Percentiles rank a stretch among this genome's conserved stretches.
Evolutionary conservation across 2,329 filamentous ascomycete genomes (phyloP).

Genomic region (Bipolaris sorokiniana): DNA sequence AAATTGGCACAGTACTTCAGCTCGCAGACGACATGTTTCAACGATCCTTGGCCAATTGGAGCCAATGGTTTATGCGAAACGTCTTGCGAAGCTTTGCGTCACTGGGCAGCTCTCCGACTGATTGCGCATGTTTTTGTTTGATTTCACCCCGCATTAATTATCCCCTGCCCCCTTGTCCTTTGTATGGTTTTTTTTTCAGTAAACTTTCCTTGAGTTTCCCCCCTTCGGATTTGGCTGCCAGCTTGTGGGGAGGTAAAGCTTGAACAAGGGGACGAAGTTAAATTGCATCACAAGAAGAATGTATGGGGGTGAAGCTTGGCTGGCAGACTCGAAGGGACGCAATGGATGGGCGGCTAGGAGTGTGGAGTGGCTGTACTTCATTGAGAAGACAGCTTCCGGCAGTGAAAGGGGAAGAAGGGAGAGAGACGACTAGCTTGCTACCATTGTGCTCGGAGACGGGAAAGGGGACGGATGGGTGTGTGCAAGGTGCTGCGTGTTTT

Average conservation of each 20-base stretch:
- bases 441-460: constrained; percentile 29
- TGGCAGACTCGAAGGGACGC: constrained; percentile 29
- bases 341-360: constrained; percentile 30
- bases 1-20: constrained; percentile 31
- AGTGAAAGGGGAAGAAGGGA: constrained; percentile 18
- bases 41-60: constrained; percentile 23
- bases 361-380: constrained; percentile 13
- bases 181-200: constrained; percentile 24
- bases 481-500: constrained; percentile 11
- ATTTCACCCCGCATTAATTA: constrained; percentile 42
- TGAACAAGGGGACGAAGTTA: constrained; percentile 46
- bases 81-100: constrained; percentile 34
- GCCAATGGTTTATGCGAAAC: constrained; percentile 27
- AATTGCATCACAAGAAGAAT: constrained; percentile 40
- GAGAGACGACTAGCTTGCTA: constrained; percentile 32
- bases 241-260: constrained; percentile 51
- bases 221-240: constrained; percentile 49
- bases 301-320: constrained; percentile 19
- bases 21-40: constrained; percentile 28
- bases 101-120: constrained; percentile 34
- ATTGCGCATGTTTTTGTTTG: constrained; percentile 42
- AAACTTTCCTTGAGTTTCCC: constrained; percentile 44
- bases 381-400: constrained; percentile 38
- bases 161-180: constrained; percentile 39
- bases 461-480: constrained; percentile 9